A percentile compares a stretch with the other conserved stretches of the same genome.
phyloP scores from a whole-genome alignment of 1,284 basidiomycete genomes.

The Amylostereum chailletii region DNA sequence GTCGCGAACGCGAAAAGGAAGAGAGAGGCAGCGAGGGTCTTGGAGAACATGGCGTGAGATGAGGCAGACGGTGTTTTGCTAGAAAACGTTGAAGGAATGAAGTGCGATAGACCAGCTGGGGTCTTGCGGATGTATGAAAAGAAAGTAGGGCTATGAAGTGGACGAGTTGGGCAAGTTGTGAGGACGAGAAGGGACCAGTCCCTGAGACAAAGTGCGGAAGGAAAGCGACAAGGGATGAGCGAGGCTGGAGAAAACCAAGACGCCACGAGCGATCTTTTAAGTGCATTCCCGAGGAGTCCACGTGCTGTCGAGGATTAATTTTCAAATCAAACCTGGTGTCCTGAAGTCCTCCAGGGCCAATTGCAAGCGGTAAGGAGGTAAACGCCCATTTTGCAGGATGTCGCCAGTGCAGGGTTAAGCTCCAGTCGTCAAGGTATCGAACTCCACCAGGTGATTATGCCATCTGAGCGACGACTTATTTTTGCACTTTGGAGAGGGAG shows the following conservation, averaged over 20 bases:
- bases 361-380: no score
- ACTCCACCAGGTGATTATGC: no score
- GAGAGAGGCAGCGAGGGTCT: conserved; percentile 20
- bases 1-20: conserved; percentile 24
- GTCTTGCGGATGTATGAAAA: neutral
- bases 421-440: no score
- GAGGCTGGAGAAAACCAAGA: conserved; percentile 4
- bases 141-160: neutral
- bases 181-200: neutral
- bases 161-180: neutral
- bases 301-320: no score
- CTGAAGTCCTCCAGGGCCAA: no score
- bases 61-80: neutral
- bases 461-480: no score
- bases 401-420: no score
- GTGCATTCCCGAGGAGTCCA: no score
- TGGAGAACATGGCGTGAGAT: conserved; percentile 24
- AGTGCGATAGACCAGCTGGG: neutral
- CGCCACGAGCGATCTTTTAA: no score
- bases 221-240: neutral
- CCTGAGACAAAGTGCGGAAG: neutral
- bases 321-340: no score
- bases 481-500: no score
- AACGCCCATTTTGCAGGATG: no score
- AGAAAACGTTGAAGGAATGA: neutral